These are phyloP conservation scores for Sextonia rubra DNA, from an alignment of 164 flowering plant genomes.

Conservation along the genomic window DNA sequence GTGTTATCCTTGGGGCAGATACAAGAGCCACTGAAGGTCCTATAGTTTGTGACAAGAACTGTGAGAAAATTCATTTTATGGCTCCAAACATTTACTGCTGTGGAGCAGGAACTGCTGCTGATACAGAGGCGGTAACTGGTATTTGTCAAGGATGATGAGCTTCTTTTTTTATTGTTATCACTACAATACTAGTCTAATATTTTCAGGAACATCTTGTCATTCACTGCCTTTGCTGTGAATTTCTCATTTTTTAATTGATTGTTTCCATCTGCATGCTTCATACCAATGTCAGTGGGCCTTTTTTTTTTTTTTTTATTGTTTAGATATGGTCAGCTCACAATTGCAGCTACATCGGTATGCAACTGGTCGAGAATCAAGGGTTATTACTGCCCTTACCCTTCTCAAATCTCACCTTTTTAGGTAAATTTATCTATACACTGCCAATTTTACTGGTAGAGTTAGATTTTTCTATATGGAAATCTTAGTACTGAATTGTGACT, in stretches of 20 bases:
- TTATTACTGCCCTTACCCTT: slow-evolving; percentile 81
- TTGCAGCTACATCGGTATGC: slow-evolving; percentile 83
- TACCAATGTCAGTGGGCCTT: neutral
- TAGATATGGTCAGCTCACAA: slow-evolving; percentile 96
- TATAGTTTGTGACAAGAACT: slow-evolving; percentile 87
- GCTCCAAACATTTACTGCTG: slow-evolving; percentile 98
- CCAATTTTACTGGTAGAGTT: too few species aligned
- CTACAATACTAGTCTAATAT: neutral
- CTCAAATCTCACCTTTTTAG: slow-evolving; percentile 87
- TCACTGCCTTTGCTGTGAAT: neutral
- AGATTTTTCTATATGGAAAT: too few species aligned
- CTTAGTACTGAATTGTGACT: neutral
- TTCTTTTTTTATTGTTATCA: neutral
- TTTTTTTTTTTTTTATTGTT: neutral
- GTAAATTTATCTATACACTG: slow-evolving; percentile 24
- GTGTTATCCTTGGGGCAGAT: slow-evolving; percentile 96
- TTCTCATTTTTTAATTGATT: neutral
- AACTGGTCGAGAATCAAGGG: slow-evolving; percentile 90
- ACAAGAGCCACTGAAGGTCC: slow-evolving; percentile 99
- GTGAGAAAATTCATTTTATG: slow-evolving; percentile 97
- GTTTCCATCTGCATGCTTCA: neutral
- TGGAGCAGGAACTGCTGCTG: slow-evolving; percentile 98
- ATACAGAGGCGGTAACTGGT: slow-evolving; percentile 98
- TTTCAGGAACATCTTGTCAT: neutral
- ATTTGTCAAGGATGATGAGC: neutral